Base-by-base conservation (phyloP, 345 rosid genomes). In the Linum usitatissimum region DNA sequence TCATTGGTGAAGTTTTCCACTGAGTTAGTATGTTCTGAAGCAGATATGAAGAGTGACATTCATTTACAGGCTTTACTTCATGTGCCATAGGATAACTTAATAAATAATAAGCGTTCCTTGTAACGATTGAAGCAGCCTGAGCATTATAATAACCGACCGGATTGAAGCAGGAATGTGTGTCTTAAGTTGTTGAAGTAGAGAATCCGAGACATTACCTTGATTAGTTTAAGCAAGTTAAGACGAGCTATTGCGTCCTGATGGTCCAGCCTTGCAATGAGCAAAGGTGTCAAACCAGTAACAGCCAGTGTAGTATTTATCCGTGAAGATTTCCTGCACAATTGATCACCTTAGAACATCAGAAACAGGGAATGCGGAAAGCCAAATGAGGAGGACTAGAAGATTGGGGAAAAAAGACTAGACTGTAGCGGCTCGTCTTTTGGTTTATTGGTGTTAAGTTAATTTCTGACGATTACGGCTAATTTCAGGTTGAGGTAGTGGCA, bases 211-310 rank as follows among this genome's bases (percentile, higher is more conserved):
- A 65, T 55, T 12, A 84, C 99, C 99, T 86, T 93, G 66, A 93
- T 93, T 68, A 93, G 76, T 76, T 93, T 93, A 45, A 93, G 84
- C 68, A 93, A 85, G 73, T 86, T 93, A 61, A 93, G 92, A 61
- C 97, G 94, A 65, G 96, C 97, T 68, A 93, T 87, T 9, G 97
- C 99, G 80, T 93, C 99, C 73, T 84, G 99, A 65, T 93, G 96
- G 73, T 93, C 92, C 73, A 93, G 79, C 75, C 94, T 87, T 53
- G 85, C 76, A 34, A 93, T 80, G 3, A 93, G 92, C 69, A 93
- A 75, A 1, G 97, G 92, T 7, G 99, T 93, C 82, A 93, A 80
- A 55, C 99, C 99, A 75, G 87, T 90, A 21, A 90, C 97, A 71
- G 99, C 99, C 75, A 93, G 73, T 8, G 96, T 87, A 57, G 87